These are phyloP conservation scores for Aspergillus saccharolyticus DNA, from an alignment of 495 filamentous ascomycete genomes.

Conservation along the genomic window DNA sequence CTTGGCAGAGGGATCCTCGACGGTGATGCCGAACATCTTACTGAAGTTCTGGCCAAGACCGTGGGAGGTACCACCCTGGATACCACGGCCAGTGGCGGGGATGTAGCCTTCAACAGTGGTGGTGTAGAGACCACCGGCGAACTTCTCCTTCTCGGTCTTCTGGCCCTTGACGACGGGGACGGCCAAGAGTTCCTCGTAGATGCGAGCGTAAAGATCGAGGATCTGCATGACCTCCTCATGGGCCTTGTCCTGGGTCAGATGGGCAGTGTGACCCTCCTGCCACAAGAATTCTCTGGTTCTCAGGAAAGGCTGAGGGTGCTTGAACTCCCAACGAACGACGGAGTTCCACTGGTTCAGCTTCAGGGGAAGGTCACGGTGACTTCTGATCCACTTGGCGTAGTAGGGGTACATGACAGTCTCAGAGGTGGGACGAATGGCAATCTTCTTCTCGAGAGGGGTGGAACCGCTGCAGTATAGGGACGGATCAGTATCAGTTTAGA, in stretches of 20 bases:
- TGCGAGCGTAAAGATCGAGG: constrained; percentile 81
- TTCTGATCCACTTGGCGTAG: constrained; percentile 94
- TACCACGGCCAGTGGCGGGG: constrained; percentile 87
- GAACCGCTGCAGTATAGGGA: constrained; percentile 49
- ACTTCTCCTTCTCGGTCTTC: constrained; percentile 92
- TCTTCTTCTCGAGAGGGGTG: constrained; percentile 86
- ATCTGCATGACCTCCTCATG: constrained; percentile 84
- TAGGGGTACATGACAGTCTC: constrained; percentile 95
- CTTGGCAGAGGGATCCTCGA: constrained; percentile 81
- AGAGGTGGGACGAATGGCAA: constrained; percentile 92
- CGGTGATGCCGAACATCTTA: constrained; percentile 96
- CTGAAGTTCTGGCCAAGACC: constrained; percentile 95
- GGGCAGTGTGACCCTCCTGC: constrained; percentile 98
- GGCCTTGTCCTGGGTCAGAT: constrained; percentile 72
- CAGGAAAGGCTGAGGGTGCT: constrained; percentile 93
- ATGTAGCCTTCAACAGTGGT: constrained; percentile 90
- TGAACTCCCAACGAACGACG: constrained; percentile 97
- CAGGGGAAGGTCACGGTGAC: constrained; percentile 88
- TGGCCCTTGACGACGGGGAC: constrained; percentile 86
- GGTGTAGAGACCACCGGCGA: constrained; percentile 92
- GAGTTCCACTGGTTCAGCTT: constrained; percentile 97
- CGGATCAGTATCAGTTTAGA: constrained; percentile 26
- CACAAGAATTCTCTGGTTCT: constrained; percentile 91
- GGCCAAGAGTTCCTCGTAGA: constrained; percentile 90
- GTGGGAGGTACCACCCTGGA: constrained; percentile 92